Conservation (phyloP, 805 yeast genomes). For the Dipodascus geniculatus region DNA sequence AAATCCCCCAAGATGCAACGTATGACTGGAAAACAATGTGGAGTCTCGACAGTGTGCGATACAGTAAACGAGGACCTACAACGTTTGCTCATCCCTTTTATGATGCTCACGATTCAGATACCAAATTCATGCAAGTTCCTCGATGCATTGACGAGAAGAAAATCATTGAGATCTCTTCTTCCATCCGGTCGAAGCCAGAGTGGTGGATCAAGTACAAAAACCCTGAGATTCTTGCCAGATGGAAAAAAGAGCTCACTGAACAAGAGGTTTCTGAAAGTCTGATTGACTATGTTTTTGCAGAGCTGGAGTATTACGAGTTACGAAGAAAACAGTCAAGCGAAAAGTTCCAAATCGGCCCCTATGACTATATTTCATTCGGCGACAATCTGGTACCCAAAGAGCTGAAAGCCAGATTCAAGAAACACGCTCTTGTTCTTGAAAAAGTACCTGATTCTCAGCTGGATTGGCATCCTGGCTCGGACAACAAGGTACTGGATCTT, state of each 20-base stretch:
- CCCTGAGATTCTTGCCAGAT: conserved; percentile 18
- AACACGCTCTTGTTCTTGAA: conserved; percentile 6
- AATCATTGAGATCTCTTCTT: not conserved
- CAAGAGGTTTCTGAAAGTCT: conserved; percentile 14
- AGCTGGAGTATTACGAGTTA: conserved; percentile 24
- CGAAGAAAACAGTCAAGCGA: conserved; percentile 8
- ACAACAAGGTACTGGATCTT: conserved; percentile 29
- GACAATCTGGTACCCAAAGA: conserved; percentile 15
- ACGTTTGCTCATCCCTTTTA: not conserved
- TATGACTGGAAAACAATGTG: not conserved
- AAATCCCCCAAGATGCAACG: not conserved
- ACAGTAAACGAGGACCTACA: not conserved
- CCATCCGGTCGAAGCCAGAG: conserved; percentile 21
- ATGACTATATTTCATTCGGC: conserved; percentile 18
- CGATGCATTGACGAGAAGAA: conserved; percentile 3
- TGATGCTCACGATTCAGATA: not conserved
- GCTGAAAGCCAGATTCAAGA: conserved; percentile 11
- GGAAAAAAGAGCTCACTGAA: conserved; percentile 20
- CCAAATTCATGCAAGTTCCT: not conserved
- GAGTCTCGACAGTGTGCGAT: not conserved
- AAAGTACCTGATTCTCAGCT: conserved; percentile 12
- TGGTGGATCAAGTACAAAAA: conserved; percentile 23
- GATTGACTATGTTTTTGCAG: conserved; percentile 22
- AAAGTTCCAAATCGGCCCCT: conserved; percentile 14
- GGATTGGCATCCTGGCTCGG: conserved; percentile 31